Conservation (phyloP, 805 yeast genomes). For the Sugiyamaella floridensis region DNA sequence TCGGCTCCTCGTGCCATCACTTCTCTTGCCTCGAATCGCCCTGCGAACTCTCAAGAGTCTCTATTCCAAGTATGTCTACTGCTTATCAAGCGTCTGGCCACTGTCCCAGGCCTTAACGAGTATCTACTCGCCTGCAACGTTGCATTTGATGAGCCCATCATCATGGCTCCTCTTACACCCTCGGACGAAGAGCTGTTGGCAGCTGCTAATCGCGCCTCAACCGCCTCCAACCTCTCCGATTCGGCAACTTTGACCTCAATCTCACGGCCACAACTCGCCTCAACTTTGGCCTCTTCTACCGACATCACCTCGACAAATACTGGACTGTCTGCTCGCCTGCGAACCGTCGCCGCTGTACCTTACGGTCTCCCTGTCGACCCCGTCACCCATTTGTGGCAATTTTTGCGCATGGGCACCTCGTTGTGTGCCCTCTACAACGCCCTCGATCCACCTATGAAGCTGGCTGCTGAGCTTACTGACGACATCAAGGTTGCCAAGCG, state of each 20-base stretch:
- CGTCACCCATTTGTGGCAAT: slow-evolving; percentile 80
- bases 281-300: slow-evolving; percentile 6
- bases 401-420: slow-evolving; percentile 90
- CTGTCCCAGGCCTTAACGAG: slow-evolving; percentile 19
- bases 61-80: slow-evolving; percentile 23
- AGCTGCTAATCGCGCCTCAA: not conserved
- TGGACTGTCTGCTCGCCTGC: slow-evolving; percentile 7
- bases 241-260: slow-evolving; percentile 6
- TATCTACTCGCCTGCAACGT: slow-evolving; percentile 13
- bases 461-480: slow-evolving; percentile 60
- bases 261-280: not conserved
- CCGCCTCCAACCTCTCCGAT: not conserved
- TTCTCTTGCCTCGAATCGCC: slow-evolving; percentile 15
- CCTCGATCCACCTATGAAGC: slow-evolving; percentile 43
- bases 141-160: slow-evolving; percentile 2
- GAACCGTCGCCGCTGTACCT: slow-evolving; percentile 14
- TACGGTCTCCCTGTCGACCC: slow-evolving; percentile 55
- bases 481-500: slow-evolving; percentile 81
- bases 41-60: slow-evolving; percentile 19
- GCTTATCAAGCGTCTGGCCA: slow-evolving; percentile 19
- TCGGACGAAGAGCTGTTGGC: slow-evolving; percentile 9
- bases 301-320: slow-evolving; percentile 20
- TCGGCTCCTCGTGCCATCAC: slow-evolving; percentile 3
- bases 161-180: not conserved
- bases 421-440: slow-evolving; percentile 78